Conservation (phyloP, 1,284 basidiomycete species). For the Ustilago cynodontis region DNA sequence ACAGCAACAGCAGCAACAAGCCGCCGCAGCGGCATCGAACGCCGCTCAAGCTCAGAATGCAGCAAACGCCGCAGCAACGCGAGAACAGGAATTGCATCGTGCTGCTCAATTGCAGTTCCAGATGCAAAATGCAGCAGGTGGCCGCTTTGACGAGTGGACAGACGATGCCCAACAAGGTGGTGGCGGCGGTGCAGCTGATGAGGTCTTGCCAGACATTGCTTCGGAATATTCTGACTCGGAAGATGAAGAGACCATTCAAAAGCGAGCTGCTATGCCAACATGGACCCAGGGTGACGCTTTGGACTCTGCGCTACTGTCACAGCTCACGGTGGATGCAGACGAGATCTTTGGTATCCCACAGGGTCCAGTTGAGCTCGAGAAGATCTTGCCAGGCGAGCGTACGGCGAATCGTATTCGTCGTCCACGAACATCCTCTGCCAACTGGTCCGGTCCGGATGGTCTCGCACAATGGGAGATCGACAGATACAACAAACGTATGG, state of each 20-base stretch:
- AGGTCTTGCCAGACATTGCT: conserved; percentile 57
- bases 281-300: conserved; percentile 65
- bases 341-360: conserved; percentile 66
- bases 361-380: conserved; percentile 62
- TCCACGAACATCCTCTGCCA: conserved; percentile 62
- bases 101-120: conserved; percentile 38
- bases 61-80: conserved; percentile 33
- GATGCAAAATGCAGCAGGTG: conserved; percentile 36
- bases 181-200: conserved; percentile 29
- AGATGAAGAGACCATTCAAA: conserved; percentile 62
- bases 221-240: conserved; percentile 68
- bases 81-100: conserved; percentile 40
- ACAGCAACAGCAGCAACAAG: conserved; percentile 17
- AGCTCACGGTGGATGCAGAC: conserved; percentile 62
- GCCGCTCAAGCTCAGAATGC: conserved; percentile 26
- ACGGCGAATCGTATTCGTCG: conserved; percentile 50
- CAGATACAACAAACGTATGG: conserved; percentile 66
- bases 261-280: conserved; percentile 59
- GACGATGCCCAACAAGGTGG: conserved; percentile 26
- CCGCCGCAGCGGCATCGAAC: conserved; percentile 18
- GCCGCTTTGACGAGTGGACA: conserved; percentile 40
- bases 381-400: conserved; percentile 59
- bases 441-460: conserved; percentile 63
- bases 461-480: conserved; percentile 68
- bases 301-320: conserved; percentile 57